Base-by-base conservation (phyloP, 495 filamentous ascomycete genomes). In the Hypoxylon cercidicola region DNA sequence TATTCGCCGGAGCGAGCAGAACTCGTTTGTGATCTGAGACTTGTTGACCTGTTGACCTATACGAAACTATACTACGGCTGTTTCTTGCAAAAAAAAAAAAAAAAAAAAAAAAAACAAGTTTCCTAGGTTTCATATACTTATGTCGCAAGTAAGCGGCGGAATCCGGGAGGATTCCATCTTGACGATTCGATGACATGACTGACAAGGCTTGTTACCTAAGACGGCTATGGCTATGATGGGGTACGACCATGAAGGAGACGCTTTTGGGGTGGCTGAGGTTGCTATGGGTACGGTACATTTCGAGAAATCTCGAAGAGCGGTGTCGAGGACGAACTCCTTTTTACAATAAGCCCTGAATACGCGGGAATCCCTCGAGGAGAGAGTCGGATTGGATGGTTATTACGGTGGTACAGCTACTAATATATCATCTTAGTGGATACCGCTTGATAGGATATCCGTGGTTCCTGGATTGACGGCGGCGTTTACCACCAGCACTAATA, bases 1-100 rank as follows among this genome's bases (percentile, higher is more conserved):
- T 68, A 68, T 68, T 68, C 60, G 60, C 60, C 65, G 65, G 65
- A 49, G 60, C 65, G 45, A 55, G 37, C 23, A 64, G 55, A 52
- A 32, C 51, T 61, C 55, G 50, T 52, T 50, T 66, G 16, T 39
- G 45, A 56, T 60, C 65, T 64, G 39, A 68, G 60, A 64, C 60
- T 56, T 39, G 60, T 44, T 57, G 55, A 52, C 56, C 60, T 64
- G 64, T 49, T 55, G 55, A 66, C 61, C 52, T 61, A 45, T 52
- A 47, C 52, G 52, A 56, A 50, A 51, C 56, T 52, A 66, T 37
- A 58, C 34, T 37, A 53, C 57, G 23, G 25, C 21, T 25, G 20
- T 48, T 51, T 15, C 19, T 5, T 30, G 23, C 37, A 34, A 68
- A n/a, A n/a, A n/a, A n/a, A n/a, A n/a, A n/a, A n/a, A n/a, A n/a